Base-by-base conservation (phyloP, 2,329 filamentous ascomycete genomes). In the Phoma sp. region DNA sequence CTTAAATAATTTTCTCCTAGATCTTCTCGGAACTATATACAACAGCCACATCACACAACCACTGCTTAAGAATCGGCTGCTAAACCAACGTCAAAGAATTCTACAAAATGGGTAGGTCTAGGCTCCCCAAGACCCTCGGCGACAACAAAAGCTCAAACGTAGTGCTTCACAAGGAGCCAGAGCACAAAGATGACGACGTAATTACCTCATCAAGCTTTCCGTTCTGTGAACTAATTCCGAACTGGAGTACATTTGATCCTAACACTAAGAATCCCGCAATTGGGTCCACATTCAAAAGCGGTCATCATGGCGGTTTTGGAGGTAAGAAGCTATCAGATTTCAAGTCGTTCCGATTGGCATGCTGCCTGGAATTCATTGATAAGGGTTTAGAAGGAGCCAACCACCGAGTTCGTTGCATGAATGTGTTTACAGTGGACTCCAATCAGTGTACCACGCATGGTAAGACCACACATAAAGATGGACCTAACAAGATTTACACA, bases 401-500 rank as follows among this genome's bases (percentile, higher is more conserved):
- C 5, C 5, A 37, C 18, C 39, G 45, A 4, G 39, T 53, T 5
- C 45, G 54, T 4, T 57, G 54, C 25, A 43, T 48, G 32, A 48
- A 55, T 12, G 25, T 32, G 4, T 58, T 55, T 17, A 29, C 30
- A 1, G 29, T 47, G 12, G 40, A 52, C 7, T 58, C 52, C 4
- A 17, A 30, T 1, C 46, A 49, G 14, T 55, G 56, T 25, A 45
- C 11, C 1, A 28, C 21, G 10, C 56, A 58, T 10, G 14, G 28
- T 3, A 55, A 45, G 25, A n/a, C 42, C 2, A 17, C 18, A 1
- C 38, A 32, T 11, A 58, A 58, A 18, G 52, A 58, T 15, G 52
- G 56, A 1, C 56, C 52, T 9, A 56, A 58, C 25, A 14, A 10
- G n/a, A 38, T 58, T n/a, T 58, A 56, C 21, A 36, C 39, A 6